These are phyloP conservation scores for Gonium pectorale DNA, from an alignment of 139 green algal genomes.

Conservation along the genomic window DNA sequence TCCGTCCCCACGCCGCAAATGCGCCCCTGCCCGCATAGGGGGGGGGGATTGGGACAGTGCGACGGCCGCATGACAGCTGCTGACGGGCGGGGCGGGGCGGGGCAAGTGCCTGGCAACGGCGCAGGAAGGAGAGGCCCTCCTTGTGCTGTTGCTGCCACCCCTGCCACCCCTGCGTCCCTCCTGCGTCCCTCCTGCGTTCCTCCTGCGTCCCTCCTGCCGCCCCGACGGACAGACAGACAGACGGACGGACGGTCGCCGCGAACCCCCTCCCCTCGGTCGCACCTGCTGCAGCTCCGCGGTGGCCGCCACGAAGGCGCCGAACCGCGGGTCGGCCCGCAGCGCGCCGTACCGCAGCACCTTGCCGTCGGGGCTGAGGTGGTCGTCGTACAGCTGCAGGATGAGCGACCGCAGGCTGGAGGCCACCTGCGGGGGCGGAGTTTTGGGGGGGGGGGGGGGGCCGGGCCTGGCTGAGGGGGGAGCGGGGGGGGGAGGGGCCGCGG, in stretches of 20 bases:
- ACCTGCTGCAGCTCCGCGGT: constrained; percentile 83
- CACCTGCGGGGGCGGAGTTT: constrained; percentile 61
- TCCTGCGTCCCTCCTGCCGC: no score
- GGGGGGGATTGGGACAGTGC: no score
- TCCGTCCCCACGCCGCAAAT: no score
- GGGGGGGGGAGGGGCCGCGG: no score
- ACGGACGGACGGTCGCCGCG: neutral
- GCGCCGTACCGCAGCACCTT: constrained; percentile 76
- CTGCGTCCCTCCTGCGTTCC: no score
- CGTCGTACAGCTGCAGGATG: constrained; percentile 86
- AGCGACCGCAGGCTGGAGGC: constrained; percentile 64
- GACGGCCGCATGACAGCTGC: no score
- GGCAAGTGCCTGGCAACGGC: no score
- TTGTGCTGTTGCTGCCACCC: no score
- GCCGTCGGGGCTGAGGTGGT: constrained; percentile 74
- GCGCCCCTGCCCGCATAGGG: no score
- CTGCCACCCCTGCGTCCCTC: no score
- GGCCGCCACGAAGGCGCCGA: constrained; percentile 73
- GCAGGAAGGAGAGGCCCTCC: no score
- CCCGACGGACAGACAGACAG: neutral
- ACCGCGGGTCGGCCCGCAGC: constrained; percentile 70
- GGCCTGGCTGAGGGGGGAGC: neutral
- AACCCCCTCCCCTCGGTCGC: neutral
- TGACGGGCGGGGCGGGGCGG: no score
- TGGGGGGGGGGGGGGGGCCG: neutral